phyloP scores from a whole-genome alignment of 257 asterid genomes.

The Nemophila menziesii region DNA sequence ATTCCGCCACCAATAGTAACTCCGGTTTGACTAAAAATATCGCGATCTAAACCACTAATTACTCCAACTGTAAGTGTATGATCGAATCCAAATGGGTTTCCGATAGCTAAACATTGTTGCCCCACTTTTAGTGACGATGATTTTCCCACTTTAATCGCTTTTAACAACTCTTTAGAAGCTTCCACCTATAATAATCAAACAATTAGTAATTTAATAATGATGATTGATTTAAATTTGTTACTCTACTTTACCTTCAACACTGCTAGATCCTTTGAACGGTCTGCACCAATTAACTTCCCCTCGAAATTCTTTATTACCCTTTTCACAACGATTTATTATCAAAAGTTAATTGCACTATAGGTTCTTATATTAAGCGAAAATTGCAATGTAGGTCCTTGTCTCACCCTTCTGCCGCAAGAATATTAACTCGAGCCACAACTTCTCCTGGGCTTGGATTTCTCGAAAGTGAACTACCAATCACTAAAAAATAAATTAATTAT shows the following conservation, averaged over 20 bases:
- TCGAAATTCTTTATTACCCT: conserved; percentile 93
- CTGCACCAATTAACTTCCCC: conserved; percentile 83
- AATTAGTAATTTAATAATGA: conserved; percentile 1
- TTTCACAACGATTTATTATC: conserved; percentile 11
- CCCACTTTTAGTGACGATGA: conserved; percentile 82
- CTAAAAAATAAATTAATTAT: conserved; percentile 27
- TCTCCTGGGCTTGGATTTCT: conserved; percentile 68
- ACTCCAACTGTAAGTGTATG: conserved; percentile 98
- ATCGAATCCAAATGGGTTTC: conserved; percentile 96
- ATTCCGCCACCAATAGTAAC: conserved; percentile 95
- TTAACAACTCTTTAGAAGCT: conserved; percentile 67
- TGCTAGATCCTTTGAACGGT: conserved; percentile 97
- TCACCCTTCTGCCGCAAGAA: conserved; percentile 92
- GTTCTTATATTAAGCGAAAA: no score
- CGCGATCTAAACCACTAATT: conserved; percentile 88
- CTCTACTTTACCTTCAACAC: conserved; percentile 57
- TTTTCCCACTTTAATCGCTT: conserved; percentile 62
- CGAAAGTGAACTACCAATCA: conserved; percentile 91
- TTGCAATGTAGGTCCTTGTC: no score
- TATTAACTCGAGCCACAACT: conserved; percentile 89
- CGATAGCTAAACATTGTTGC: conserved; percentile 89
- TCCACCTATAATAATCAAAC: conserved; percentile 44
- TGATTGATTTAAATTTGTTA: neutral
- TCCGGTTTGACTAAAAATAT: conserved; percentile 87
- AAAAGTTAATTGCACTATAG: no score